Base-by-base conservation (phyloP, 306 rosid species). In the Prunus armeniaca region DNA sequence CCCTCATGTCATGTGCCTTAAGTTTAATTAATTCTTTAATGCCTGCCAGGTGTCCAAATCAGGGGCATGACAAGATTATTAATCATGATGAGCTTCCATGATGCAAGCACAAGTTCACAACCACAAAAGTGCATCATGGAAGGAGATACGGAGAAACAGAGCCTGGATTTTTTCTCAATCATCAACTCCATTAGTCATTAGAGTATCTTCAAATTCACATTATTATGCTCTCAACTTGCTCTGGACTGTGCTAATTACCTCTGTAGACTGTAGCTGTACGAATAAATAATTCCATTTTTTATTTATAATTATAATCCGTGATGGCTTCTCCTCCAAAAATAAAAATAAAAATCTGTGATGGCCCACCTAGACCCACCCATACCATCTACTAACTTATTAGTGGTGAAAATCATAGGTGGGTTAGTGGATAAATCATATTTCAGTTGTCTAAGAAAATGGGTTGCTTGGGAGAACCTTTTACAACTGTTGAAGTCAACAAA, bases 291-390 rank as follows among this genome's bases (percentile, higher is more conserved):
- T 38, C 9, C 2, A 38, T 6, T 38, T 38, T 38, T 38, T 6
- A 38, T 38, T 38, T 38, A 38, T 38, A 38, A 38, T 6, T 38
- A 38, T 38, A 38, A 34, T 34, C 34, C 0, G 6, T 32, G 34
- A 4, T 32, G 34, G 38, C 1, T 32, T 32, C 38, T 32, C 7
- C 38, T 32, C 38, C 30, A 28, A 28, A 28, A 28, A 4, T 0
- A 30, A 4, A 4, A 30, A 30, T 0, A 32, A 32, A 32, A 32
- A 32, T 5, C 41, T 34, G 43, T 34, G 43, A 34, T 6, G 43
- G 43, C 43, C 41, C 43, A 6, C 43, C 56, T 74, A 67, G 67
- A 72, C 87, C 83, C 89, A 76, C 80, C 67, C 87, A 79, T 89
- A 76, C 82, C 67, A 52, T 58, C 67, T 67, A 50, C 62, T 38